Evolutionary conservation across 78 protist species (phyloP).

Genomic region (Chrysochromulina tobinii): DNA sequence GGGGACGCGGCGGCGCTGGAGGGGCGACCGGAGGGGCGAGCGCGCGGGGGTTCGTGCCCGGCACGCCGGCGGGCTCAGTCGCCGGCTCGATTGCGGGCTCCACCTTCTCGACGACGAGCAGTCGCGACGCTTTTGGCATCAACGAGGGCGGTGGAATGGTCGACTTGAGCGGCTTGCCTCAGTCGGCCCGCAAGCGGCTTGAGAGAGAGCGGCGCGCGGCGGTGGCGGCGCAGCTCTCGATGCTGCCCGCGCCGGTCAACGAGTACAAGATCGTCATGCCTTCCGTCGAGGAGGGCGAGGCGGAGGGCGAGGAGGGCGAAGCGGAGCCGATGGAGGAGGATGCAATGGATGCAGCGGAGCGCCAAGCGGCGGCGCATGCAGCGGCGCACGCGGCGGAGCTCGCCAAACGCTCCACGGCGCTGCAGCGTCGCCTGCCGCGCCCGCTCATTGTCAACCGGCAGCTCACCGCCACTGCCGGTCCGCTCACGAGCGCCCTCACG

Average conservation of each 20-base stretch:
- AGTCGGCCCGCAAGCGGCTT: neutral
- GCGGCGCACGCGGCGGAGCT: neutral
- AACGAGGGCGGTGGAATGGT: neutral
- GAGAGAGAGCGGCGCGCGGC: neutral
- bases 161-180: neutral
- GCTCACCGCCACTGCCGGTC: neutral
- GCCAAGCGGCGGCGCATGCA: neutral
- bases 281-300: neutral
- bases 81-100: neutral
- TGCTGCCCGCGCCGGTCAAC: conserved; percentile 35
- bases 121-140: conserved; percentile 28
- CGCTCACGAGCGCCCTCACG: neutral
- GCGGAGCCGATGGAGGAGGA: neutral
- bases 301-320: neutral
- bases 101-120: neutral
- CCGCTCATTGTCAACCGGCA: conserved; percentile 18
- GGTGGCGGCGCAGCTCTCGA: neutral
- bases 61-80: neutral
- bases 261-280: conserved; percentile 30
- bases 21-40: too few species aligned
- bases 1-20: neutral
- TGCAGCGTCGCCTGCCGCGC: conserved; percentile 37
- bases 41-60: too few species aligned
- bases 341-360: neutral
- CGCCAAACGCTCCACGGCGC: conserved; percentile 4